Percentiles rank a stretch among this genome's conserved stretches.
These are phyloP conservation scores for Bodo saltans DNA, from an alignment of 78 protist genomes.

Conservation along the genomic window DNA sequence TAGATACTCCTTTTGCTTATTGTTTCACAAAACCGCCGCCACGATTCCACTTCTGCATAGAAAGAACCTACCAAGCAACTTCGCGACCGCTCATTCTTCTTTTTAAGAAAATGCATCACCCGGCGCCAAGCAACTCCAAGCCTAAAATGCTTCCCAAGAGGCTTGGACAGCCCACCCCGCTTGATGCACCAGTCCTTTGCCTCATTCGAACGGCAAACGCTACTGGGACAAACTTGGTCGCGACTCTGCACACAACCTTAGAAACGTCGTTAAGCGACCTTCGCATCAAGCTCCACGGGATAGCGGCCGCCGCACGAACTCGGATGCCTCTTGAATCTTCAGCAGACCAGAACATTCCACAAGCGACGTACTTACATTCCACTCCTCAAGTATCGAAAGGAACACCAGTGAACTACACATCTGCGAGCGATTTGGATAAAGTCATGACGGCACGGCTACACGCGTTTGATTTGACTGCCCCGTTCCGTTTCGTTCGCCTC, in stretches of 20 bases:
- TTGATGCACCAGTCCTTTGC: not conserved
- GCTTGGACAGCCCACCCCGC: no score
- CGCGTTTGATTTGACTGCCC: slow-evolving; percentile 15
- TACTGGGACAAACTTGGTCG: not conserved
- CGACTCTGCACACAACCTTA: not conserved
- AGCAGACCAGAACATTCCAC: not conserved
- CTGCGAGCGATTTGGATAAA: not conserved
- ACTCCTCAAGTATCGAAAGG: not conserved
- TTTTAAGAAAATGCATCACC: no score
- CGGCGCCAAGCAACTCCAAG: no score
- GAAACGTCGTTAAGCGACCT: slow-evolving; percentile 9
- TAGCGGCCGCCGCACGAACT: not conserved
- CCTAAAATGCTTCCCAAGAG: no score
- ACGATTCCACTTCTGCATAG: no score
- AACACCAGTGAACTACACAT: not conserved
- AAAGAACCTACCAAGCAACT: no score
- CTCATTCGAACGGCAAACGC: slow-evolving; percentile 2
- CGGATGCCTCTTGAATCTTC: not conserved
- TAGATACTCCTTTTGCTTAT: no score
- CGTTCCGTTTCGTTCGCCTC: slow-evolving; percentile 1
- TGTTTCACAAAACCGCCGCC: no score
- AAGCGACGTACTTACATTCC: not conserved
- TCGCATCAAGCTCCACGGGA: not conserved
- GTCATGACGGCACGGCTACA: not conserved
- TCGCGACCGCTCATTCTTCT: no score